A percentile compares a stretch with the other conserved stretches of the same genome.
Conservation (phyloP, 179 eudicot genomes). For the Beta corolliflora region DNA sequence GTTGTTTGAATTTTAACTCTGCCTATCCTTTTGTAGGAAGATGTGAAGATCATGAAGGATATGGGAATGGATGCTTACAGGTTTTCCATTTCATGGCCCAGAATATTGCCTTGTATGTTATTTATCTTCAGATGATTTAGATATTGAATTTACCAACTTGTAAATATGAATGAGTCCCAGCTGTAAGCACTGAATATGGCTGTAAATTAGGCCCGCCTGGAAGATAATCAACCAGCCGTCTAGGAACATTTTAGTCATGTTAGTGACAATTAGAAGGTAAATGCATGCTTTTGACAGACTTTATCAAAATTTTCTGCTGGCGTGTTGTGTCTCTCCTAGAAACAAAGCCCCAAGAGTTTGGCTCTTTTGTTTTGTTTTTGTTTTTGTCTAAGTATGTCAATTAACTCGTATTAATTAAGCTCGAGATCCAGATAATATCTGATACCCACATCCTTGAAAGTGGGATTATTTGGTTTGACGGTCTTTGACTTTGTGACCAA, state of each 20-base stretch:
- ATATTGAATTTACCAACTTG: neutral
- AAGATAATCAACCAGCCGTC: neutral
- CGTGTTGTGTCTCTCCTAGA: too few relatives aligned
- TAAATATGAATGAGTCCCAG: neutral
- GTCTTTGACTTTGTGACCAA: neutral
- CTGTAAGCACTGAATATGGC: neutral
- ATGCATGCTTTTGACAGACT: too few relatives aligned
- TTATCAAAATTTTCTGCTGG: too few relatives aligned
- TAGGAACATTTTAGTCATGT: neutral
- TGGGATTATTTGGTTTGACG: too few relatives aligned
- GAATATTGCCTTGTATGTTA: conserved; percentile 58
- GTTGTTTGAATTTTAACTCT: neutral
- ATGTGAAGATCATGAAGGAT: conserved; percentile 52
- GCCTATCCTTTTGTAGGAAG: conserved; percentile 44
- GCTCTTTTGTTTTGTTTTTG: too few relatives aligned
- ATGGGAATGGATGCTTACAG: conserved; percentile 57
- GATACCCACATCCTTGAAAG: too few relatives aligned
- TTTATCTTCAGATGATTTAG: neutral
- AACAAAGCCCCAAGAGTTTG: too few relatives aligned
- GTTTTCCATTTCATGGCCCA: conserved; percentile 69
- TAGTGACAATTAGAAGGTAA: too few relatives aligned
- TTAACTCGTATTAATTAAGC: too few relatives aligned
- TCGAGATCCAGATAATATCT: too few relatives aligned
- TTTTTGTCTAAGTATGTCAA: too few relatives aligned
- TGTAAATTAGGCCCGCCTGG: neutral